Base-by-base conservation (phyloP, 2,329 filamentous ascomycete genomes). In the Penicillium hordei region DNA sequence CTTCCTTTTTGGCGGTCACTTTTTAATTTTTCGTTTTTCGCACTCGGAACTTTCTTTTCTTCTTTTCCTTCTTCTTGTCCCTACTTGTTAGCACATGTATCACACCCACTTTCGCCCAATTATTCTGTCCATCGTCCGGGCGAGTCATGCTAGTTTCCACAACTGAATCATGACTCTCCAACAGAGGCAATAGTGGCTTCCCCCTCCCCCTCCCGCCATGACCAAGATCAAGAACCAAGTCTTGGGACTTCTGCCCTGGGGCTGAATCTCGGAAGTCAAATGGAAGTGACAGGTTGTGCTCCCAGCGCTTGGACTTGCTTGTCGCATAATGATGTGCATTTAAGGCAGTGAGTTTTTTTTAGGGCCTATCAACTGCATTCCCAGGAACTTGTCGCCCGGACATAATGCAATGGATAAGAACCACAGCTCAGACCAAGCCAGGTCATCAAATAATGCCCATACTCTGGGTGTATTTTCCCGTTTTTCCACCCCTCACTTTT, bases 311-410 rank as follows among this genome's bases (percentile, higher is more conserved):
- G 48, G 25, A 49, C 42, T 52, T 57, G 55, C 29, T 53, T 48
- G 17, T 53, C 42, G 29, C 55, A 57, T 57, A 42, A 53, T 57
- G 55, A 57, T 53, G 49, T 57, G 55, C 55, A 53, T 53, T 29
- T 31, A 52, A 34, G 34, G 17, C 34, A 31, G 27, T 31, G 46
- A 46, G 45, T 44, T 36, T 50, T 58, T 42, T 49, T 48, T 39
- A 4, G 33, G 49, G 49, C 49, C 49, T 53, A 53, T 36, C 46
- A 44, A 51, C 53, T 51, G 31, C 39, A 42, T 52, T 45, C 38
- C 39, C 25, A 46, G 34, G 42, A 52, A 57, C 55, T 53, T 48
- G 27, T 55, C 29, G 21, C 19, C 10, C 19, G 12, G 49, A 21
- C 17, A 48, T n/a, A 19, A 42, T 42, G 48, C 48, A 29, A 46